Conservation (phyloP, 2,329 filamentous ascomycete species). For the Alternaria panax region DNA sequence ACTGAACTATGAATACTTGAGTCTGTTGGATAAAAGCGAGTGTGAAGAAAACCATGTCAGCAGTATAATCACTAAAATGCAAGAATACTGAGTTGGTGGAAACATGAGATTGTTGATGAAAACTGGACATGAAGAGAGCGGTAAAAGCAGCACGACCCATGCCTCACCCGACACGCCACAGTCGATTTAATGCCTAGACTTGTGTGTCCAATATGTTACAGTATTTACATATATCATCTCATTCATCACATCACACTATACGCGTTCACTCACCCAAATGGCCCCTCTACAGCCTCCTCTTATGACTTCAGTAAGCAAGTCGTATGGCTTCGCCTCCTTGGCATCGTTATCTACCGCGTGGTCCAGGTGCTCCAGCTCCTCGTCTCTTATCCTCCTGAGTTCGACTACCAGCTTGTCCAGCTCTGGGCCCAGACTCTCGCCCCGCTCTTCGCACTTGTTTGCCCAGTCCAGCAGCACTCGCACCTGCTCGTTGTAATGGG, state of each 20-base stretch:
- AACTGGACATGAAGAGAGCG: background rate
- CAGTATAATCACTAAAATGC: too few relatives aligned
- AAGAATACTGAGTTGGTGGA: too few relatives aligned
- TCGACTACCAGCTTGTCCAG: constrained; percentile 74
- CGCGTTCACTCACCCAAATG: constrained; percentile 86
- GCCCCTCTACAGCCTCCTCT: constrained; percentile 88
- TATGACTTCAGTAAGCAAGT: constrained; percentile 85
- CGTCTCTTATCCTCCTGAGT: constrained; percentile 85
- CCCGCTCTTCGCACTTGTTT: constrained; percentile 74
- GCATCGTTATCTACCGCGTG: constrained; percentile 94
- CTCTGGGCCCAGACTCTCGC: constrained; percentile 82
- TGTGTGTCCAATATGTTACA: constrained; percentile 10
- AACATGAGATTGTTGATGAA: background rate
- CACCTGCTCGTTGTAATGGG: constrained; percentile 95
- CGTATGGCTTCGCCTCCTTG: constrained; percentile 87
- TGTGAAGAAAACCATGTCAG: too few relatives aligned
- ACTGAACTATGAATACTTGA: too few relatives aligned
- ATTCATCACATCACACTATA: constrained; percentile 1
- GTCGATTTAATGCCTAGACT: background rate
- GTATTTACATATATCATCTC: background rate
- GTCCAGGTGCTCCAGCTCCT: constrained; percentile 96
- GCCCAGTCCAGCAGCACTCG: constrained; percentile 82
- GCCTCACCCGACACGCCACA: background rate
- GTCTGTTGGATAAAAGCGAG: too few relatives aligned
- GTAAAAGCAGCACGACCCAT: background rate